phyloP scores from a whole-genome alignment of 495 filamentous ascomycete genomes.

The Penicillium manginii region DNA sequence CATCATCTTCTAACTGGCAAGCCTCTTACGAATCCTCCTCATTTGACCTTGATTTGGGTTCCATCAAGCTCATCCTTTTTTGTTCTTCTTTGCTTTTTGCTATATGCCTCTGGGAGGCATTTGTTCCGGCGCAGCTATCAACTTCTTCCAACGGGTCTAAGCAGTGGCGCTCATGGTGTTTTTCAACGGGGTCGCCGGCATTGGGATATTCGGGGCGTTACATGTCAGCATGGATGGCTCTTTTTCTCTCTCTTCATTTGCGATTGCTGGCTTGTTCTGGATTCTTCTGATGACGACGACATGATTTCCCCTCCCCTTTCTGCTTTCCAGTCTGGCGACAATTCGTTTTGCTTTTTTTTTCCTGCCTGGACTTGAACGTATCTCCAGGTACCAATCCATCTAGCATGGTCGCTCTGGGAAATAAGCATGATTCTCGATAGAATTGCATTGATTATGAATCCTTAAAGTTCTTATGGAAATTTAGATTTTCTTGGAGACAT shows the following conservation, averaged over 20 bases:
- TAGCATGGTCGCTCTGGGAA: background rate
- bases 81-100: slow-evolving; percentile 5
- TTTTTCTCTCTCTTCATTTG: slow-evolving; percentile 14
- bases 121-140: slow-evolving; percentile 16
- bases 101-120: slow-evolving; percentile 7
- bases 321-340: background rate
- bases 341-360: background rate
- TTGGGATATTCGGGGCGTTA: slow-evolving; percentile 26
- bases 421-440: background rate
- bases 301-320: slow-evolving; percentile 13
- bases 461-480: background rate
- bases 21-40: background rate
- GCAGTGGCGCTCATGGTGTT: slow-evolving; percentile 48
- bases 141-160: slow-evolving; percentile 30
- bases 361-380: background rate
- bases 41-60: slow-evolving; percentile 8
- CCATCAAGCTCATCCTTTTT: background rate
- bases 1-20: background rate
- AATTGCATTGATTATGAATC: background rate
- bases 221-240: slow-evolving; percentile 16
- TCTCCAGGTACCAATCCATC: background rate
- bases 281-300: slow-evolving; percentile 23
- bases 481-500: too few relatives aligned
- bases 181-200: slow-evolving; percentile 21
- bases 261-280: slow-evolving; percentile 7